A percentile compares a stretch with the other conserved stretches of the same genome.
phyloP scores from a whole-genome alignment of 202 grass and related monocot species.

The Musa balbisiana region DNA sequence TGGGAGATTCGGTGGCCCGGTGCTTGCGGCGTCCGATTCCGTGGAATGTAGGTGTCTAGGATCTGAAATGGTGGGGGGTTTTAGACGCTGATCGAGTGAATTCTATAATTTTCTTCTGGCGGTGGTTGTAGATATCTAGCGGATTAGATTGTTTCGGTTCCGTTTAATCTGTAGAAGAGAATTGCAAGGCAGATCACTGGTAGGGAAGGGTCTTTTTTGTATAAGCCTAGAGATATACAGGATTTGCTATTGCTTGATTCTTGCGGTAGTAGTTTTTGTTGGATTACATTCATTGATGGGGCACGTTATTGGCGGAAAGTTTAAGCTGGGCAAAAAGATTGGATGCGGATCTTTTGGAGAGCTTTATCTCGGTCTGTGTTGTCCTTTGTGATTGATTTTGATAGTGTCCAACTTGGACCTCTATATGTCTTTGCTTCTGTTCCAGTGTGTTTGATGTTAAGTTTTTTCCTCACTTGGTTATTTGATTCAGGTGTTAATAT shows the following conservation, averaged over 20 bases:
- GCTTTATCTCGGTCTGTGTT: not conserved
- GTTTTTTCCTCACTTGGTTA: not conserved
- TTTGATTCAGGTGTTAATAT: conserved; percentile 14
- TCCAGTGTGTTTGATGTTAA: not conserved
- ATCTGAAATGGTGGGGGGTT: not conserved
- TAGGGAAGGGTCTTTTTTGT: not conserved
- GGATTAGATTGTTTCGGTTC: not conserved
- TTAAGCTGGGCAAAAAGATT: conserved; percentile 14
- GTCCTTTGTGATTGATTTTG: not conserved
- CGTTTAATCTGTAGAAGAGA: not conserved
- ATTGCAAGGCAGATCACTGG: not conserved
- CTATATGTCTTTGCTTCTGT: not conserved
- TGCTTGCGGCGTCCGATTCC: not conserved
- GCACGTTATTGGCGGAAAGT: conserved; percentile 4
- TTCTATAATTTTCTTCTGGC: not conserved
- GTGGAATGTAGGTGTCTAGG: conserved; percentile 5
- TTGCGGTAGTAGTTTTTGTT: not conserved
- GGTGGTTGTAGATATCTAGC: not conserved
- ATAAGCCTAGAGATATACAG: not conserved
- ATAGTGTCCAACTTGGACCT: not conserved
- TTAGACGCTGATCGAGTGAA: not conserved
- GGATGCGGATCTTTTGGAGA: conserved; percentile 5
- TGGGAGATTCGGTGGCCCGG: not conserved
- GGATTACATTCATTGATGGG: not conserved
- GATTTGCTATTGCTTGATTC: conserved; percentile 1